Base-by-base conservation (phyloP, 768 basidiomycete species). In the Leccinum disarticulatum region DNA sequence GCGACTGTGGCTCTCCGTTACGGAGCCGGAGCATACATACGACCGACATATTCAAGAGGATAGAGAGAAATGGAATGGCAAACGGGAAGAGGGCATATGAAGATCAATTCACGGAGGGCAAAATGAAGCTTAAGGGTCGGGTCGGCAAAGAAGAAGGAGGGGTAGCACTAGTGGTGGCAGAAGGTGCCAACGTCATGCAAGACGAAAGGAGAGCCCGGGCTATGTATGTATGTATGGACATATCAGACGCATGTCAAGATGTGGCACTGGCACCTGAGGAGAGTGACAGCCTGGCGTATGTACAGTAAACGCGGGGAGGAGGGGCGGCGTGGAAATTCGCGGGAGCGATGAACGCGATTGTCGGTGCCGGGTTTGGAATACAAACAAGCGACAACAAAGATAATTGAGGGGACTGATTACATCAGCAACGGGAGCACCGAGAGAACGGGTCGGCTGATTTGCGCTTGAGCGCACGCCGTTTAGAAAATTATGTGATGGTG, bases 361-460 rank as follows among this genome's bases (percentile, higher is more conserved):
- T 31, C 51, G 33, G 55, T 49, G 25, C 48, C 48, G 48, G 14
- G 48, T 49, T 48, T 48, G 47, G 19, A 6, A 48, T 48, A 8
- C 47, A 25, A 48, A 43, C 2, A 43, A 43, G n/a, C 4, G 9
- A 43, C 10, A 43, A 43, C 41, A 43, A 43, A 50, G 28, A 50
- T 28, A n/a, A 53, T 36, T 10, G 55, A 35, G 56, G 61, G 61
- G 6, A 6, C 3, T 48, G 55, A 6, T 69, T 69, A 69, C 25
- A 5, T 68, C 62, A 70, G 53, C 52, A 0, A 46, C 41, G 58
- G 56, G 33, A n/a, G 30, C 2, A 27, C 65, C 64, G 61, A 59
- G 27, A 25, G 31, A 14, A 3, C 25, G 64, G 64, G 61, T 65
- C 65, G 65, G 60, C 38, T 66, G 62, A 59, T 68, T 59, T 62